Conservation (phyloP, 495 filamentous ascomycete species). For the Podospora conica region DNA sequence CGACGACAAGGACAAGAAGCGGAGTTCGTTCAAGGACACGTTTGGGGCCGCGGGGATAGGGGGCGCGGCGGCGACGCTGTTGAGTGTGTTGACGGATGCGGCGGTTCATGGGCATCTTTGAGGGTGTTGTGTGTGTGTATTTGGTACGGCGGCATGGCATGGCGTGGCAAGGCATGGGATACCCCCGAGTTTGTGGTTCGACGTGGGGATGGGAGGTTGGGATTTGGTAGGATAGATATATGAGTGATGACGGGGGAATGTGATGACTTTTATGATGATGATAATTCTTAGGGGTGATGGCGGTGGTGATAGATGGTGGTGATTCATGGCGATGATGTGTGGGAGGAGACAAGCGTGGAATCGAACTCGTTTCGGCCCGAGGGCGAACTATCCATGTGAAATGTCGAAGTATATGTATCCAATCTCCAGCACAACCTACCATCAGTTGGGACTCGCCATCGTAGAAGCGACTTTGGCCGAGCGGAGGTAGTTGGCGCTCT, state of each 20-base stretch:
- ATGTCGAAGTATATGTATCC: too few relatives aligned
- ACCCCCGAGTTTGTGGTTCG: not conserved
- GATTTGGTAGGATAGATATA: not conserved
- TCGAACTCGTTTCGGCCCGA: too few relatives aligned
- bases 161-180: not conserved
- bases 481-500: too few relatives aligned
- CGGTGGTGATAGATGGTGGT: too few relatives aligned
- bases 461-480: too few relatives aligned
- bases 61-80: slow-evolving; percentile 44
- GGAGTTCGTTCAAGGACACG: slow-evolving; percentile 35
- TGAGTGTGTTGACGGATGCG: slow-evolving; percentile 47
- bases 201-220: not conserved
- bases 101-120: slow-evolving; percentile 26
- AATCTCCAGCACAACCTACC: too few relatives aligned
- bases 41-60: slow-evolving; percentile 45
- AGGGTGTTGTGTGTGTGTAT: slow-evolving; percentile 5
- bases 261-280: not conserved
- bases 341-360: too few relatives aligned
- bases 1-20: slow-evolving; percentile 25
- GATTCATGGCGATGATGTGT: too few relatives aligned
- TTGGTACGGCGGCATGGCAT: not conserved
- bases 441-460: too few relatives aligned
- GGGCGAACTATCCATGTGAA: too few relatives aligned
- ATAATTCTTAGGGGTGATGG: too few relatives aligned
- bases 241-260: too few relatives aligned